Evolutionary conservation across 495 filamentous ascomycete species (phyloP).

Genomic region (Schizothecium vesticola): DNA sequence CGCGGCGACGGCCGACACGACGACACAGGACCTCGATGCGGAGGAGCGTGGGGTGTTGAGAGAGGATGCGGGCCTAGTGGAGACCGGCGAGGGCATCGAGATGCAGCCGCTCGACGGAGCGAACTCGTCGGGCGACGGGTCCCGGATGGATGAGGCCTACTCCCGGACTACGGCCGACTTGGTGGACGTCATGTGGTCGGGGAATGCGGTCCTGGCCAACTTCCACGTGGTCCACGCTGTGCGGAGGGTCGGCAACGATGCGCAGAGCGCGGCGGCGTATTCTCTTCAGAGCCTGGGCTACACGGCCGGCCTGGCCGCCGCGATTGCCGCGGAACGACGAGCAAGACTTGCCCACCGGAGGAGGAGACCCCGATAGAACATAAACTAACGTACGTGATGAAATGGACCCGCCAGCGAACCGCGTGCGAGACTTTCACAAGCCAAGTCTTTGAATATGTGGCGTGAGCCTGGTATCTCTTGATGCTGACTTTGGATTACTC

Average conservation of each 20-base stretch:
- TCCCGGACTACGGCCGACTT: constrained; percentile 41
- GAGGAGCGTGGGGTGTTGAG: constrained; percentile 74
- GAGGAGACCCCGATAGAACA: constrained; percentile 14
- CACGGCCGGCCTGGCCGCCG: constrained; percentile 42
- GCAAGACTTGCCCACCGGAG: constrained; percentile 26
- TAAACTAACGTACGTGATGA: neutral
- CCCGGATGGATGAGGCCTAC: constrained; percentile 44
- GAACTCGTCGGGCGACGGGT: constrained; percentile 13
- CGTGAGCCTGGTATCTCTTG: neutral
- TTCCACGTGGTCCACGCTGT: constrained; percentile 65
- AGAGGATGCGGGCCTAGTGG: constrained; percentile 31
- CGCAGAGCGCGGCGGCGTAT: constrained; percentile 45
- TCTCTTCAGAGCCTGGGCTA: constrained; percentile 48
- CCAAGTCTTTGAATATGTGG: neutral
- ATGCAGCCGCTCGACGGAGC: constrained; percentile 36
- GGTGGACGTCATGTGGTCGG: constrained; percentile 58
- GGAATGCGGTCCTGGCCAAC: constrained; percentile 62
- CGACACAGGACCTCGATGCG: constrained; percentile 65
- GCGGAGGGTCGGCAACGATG: constrained; percentile 55
- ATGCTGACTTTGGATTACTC: constrained; percentile 18
- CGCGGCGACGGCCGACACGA: constrained; percentile 11
- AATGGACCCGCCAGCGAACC: neutral
- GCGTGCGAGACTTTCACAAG: neutral
- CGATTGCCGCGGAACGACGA: constrained; percentile 40
- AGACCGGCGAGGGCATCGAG: constrained; percentile 43